A percentile compares a stretch with the other conserved stretches of the same genome.
Conservation (phyloP, 768 basidiomycete species). For the Lactifluus subvellereus region DNA sequence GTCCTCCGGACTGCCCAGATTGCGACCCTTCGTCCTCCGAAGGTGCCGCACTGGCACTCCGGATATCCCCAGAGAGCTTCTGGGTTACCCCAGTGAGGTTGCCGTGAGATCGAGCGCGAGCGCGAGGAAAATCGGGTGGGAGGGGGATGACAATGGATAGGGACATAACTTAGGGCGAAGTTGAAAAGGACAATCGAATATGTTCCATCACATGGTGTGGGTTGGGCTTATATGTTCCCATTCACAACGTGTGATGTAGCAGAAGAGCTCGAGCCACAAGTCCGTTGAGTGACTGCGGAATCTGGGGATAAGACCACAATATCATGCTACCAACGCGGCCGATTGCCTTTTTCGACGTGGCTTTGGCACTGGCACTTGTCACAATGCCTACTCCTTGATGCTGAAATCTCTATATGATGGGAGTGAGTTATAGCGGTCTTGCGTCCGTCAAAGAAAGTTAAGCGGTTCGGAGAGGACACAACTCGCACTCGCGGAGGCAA, state of each 20-base stretch:
- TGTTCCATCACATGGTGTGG: neutral
- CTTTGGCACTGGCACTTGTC: neutral
- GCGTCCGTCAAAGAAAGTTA: no score
- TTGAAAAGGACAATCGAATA: neutral
- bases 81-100: neutral
- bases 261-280: slow-evolving; percentile 5
- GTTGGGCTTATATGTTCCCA: slow-evolving; percentile 4
- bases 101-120: neutral
- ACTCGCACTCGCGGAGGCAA: no score
- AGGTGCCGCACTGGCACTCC: neutral
- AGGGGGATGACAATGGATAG: slow-evolving; percentile 6
- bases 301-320: neutral
- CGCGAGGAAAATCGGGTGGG: neutral
- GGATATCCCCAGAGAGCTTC: neutral
- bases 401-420: neutral
- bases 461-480: no score
- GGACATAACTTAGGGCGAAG: neutral
- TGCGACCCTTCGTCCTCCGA: neutral
- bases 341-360: neutral
- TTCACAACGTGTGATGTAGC: slow-evolving; percentile 5
- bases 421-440: neutral
- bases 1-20: slow-evolving; percentile 34
- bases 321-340: neutral
- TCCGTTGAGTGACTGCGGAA: neutral
- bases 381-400: neutral